Conservation (phyloP, 345 rosid genomes). For the Acer saccharum region DNA sequence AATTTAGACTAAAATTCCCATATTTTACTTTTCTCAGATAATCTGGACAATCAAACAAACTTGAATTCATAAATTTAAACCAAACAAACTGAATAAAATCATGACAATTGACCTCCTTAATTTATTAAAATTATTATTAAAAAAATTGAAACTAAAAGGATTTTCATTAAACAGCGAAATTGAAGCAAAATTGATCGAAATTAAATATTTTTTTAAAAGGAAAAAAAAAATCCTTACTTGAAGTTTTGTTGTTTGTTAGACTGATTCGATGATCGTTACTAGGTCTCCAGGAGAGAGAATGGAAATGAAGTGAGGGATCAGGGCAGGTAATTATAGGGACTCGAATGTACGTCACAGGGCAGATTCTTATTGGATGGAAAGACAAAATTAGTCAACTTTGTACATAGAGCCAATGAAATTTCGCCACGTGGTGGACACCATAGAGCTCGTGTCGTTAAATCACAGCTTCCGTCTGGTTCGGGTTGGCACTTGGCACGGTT, state of each 20-base stretch:
- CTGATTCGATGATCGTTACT: constrained; percentile 24
- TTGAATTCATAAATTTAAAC: constrained; percentile 8
- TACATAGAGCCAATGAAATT: background rate
- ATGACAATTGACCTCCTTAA: background rate
- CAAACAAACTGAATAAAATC: background rate
- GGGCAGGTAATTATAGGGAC: constrained; percentile 34
- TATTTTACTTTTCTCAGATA: background rate
- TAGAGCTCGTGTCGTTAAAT: constrained; percentile 21
- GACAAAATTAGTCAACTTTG: constrained; percentile 25
- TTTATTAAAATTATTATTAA: background rate
- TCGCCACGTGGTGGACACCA: constrained; percentile 18
- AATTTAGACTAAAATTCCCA: background rate
- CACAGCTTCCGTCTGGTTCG: background rate
- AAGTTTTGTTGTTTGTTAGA: constrained; percentile 6
- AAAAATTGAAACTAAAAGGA: background rate
- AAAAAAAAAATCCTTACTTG: constrained; percentile 27
- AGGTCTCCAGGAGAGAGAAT: constrained; percentile 1
- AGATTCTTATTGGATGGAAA: background rate
- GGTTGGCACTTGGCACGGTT: background rate
- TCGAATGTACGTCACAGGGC: constrained; percentile 27
- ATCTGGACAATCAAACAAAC: constrained; percentile 17
- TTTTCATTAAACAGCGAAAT: background rate
- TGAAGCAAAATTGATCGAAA: background rate
- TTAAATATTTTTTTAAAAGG: background rate
- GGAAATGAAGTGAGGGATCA: constrained; percentile 31